These are phyloP conservation scores for Aurifilum marmelostoma DNA, from an alignment of 2,329 filamentous ascomycete genomes.

Conservation along the genomic window DNA sequence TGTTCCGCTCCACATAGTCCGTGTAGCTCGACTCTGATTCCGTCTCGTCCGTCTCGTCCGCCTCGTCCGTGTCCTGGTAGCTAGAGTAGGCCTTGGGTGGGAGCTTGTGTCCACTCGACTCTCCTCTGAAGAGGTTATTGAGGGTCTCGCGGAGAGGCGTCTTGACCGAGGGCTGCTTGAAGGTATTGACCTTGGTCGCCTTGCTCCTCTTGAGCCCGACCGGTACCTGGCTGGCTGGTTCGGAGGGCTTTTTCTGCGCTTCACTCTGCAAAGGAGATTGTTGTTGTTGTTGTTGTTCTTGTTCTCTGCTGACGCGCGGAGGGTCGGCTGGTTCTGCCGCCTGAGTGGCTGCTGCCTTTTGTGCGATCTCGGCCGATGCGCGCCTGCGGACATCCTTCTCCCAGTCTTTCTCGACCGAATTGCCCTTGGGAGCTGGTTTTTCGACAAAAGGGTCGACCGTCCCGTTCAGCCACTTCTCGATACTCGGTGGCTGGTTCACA, in stretches of 20 bases:
- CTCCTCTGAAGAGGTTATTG: constrained; percentile 65
- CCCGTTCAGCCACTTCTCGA: constrained; percentile 66
- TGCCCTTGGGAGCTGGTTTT: constrained; percentile 36
- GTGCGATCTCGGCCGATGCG: constrained; percentile 34
- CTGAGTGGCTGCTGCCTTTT: constrained; percentile 15
- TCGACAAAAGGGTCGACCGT: constrained; percentile 68
- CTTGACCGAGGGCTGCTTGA: constrained; percentile 49
- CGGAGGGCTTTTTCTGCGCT: constrained; percentile 10
- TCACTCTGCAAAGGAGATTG: constrained; percentile 3
- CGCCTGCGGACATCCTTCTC: constrained; percentile 38
- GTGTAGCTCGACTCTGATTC: constrained; percentile 34
- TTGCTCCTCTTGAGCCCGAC: constrained; percentile 56
- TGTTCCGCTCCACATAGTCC: constrained; percentile 32
- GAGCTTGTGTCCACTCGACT: constrained; percentile 54
- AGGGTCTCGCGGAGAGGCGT: constrained; percentile 61
- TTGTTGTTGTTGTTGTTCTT: constrained; percentile 18
- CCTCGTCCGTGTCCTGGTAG: constrained; percentile 44
- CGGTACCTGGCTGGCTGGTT: constrained; percentile 6
- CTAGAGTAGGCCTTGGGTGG: constrained; percentile 54
- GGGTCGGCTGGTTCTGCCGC: neutral
- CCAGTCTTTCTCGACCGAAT: constrained; percentile 42
- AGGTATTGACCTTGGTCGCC: constrained; percentile 55
- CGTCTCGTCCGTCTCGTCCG: constrained; percentile 38
- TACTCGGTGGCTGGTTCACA: constrained; percentile 63
- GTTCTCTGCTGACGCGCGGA: neutral